Percentiles rank a stretch among this genome's conserved stretches.
phyloP scores from a whole-genome alignment of 1,284 basidiomycete genomes.

The Naganishia sp. region DNA sequence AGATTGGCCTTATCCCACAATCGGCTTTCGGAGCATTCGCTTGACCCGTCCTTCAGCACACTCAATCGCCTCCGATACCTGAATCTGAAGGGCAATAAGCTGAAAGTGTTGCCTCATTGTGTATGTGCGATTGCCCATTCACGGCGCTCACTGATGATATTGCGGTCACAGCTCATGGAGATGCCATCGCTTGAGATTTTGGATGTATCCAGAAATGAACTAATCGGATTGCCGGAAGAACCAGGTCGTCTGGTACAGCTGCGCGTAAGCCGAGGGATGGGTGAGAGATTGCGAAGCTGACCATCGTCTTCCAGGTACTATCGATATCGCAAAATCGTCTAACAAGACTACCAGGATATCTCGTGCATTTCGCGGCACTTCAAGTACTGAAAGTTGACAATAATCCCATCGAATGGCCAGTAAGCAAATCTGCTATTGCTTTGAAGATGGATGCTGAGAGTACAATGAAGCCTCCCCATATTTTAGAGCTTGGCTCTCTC shows the following conservation, averaged over 20 bases:
- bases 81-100: constrained; percentile 85
- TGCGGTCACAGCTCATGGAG: constrained; percentile 65
- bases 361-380: constrained; percentile 71
- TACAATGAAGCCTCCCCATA: constrained; percentile 6
- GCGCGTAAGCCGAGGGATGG: constrained; percentile 59
- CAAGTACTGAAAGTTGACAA: constrained; percentile 83
- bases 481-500: constrained; percentile 10
- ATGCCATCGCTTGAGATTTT: constrained; percentile 90
- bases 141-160: constrained; percentile 17
- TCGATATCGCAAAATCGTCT: constrained; percentile 85
- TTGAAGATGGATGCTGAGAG: background rate
- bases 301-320: constrained; percentile 64
- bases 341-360: constrained; percentile 73
- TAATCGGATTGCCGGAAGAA: constrained; percentile 73
- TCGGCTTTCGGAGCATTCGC: constrained; percentile 63
- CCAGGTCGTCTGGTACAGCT: constrained; percentile 80
- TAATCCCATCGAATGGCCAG: constrained; percentile 91
- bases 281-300: background rate
- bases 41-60: constrained; percentile 76
- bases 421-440: constrained; percentile 37
- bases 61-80: constrained; percentile 83
- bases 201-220: constrained; percentile 91
- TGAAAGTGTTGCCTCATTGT: constrained; percentile 80
- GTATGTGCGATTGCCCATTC: constrained; percentile 59
- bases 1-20: constrained; percentile 89